Conservation (phyloP, 1,284 basidiomycete genomes). For the Leccinum angustisporum region DNA sequence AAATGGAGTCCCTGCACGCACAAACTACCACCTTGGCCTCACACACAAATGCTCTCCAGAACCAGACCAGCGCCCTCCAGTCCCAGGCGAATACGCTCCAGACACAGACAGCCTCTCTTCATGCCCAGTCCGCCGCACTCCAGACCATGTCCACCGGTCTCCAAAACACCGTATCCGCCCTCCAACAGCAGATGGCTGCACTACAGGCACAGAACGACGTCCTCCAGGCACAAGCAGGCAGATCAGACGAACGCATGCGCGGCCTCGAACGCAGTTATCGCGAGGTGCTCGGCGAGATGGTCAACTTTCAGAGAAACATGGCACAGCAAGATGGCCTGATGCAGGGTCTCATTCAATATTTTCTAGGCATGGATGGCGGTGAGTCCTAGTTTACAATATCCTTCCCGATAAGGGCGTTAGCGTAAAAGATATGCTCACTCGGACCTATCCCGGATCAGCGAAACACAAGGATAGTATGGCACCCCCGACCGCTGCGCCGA, state of each 20-base stretch:
- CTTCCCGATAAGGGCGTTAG: neutral
- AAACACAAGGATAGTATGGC: conserved; percentile 25
- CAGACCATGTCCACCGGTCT: conserved; percentile 29
- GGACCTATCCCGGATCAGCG: conserved; percentile 12
- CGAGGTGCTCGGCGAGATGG: conserved; percentile 78
- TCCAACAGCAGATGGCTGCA: conserved; percentile 28
- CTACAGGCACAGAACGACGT: conserved; percentile 32
- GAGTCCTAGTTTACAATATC: conserved; percentile 27
- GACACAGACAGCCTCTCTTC: conserved; percentile 31
- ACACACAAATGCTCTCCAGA: conserved; percentile 29
- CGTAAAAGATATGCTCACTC: conserved; percentile 6
- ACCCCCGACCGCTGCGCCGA: conserved; percentile 13
- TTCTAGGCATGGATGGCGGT: conserved; percentile 71
- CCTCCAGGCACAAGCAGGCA: conserved; percentile 55
- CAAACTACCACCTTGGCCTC: conserved; percentile 28
- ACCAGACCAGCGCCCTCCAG: conserved; percentile 24
- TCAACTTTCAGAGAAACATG: conserved; percentile 81
- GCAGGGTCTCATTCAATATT: conserved; percentile 81
- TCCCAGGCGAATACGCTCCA: conserved; percentile 30
- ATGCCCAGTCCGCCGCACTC: conserved; percentile 27
- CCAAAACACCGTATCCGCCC: conserved; percentile 25
- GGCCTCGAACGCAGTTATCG: conserved; percentile 76
- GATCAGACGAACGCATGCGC: conserved; percentile 54
- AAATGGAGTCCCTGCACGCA: conserved; percentile 31
- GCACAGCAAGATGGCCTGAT: conserved; percentile 84